Evolutionary conservation across 495 filamentous ascomycete genomes (phyloP), one percentile per base, ranked within the genome.

Genomic region (Aspergillus sparsus): DNA sequence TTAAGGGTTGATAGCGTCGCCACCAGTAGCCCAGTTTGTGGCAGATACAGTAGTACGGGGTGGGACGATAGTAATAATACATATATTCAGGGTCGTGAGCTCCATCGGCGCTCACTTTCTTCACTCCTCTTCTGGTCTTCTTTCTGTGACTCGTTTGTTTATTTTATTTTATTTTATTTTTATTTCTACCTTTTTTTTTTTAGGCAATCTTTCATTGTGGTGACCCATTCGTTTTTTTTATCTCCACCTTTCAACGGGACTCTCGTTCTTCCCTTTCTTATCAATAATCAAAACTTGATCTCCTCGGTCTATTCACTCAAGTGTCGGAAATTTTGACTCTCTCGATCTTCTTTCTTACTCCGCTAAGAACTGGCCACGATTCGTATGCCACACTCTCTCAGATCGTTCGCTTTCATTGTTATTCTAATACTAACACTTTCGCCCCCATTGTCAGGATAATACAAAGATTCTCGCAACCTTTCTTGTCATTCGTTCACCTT

Each of bases 1-100:
- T 65, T 61, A 56, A 58, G 44, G 33, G 35, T 27, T 53, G 57
- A 68, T 65, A 68, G 66, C 60, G 66, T 39, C 66, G 62, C 66
- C 66, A 68, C 66, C 59, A 53, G 47, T 54, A 62, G 55, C 58
- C 64, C 65, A 36, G 54, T 62, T 61, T 45, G 53, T 36, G 50
- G 42, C 47, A 46, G 57, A 39, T 33, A 56, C 50, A 61, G 60
- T 61, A 52, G 56, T 53, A 68, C 66, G 47, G 45, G 27, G 59
- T 62, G 42, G 56, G 50, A 63, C 55, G 45, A 49, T 57, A 37
- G 44, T 34, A 54, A 46, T 33, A 54, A 47, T 62, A 62, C 60
- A 58, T 27, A 27, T 63, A 63, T 65, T 65, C 54, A 58, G 57
- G 57, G 60, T 53, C 57, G 37, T 35, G 46, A 53, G 54, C 56